Evolutionary conservation across 177 flowering plant genomes (phyloP).

Genomic region (Tripterygium wilfordii): DNA sequence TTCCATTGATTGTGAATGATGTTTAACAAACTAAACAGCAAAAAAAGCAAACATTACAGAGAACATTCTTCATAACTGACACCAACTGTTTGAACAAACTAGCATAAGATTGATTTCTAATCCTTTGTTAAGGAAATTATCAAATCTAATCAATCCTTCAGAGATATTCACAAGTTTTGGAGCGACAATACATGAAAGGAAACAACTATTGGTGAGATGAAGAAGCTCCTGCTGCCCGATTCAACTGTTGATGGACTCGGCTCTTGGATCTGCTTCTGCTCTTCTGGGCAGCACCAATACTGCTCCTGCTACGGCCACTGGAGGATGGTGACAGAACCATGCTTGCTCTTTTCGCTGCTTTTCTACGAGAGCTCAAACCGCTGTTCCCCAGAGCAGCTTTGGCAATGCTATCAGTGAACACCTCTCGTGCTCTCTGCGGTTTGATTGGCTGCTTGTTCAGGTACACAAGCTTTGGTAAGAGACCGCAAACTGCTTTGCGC

Average conservation of each 20-base stretch:
- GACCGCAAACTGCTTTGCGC: conserved; percentile 62
- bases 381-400: conserved; percentile 71
- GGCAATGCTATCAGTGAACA: conserved; percentile 50
- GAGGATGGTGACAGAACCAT: conserved; percentile 24
- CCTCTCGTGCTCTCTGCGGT: conserved; percentile 69
- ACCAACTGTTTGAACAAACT: too few relatives aligned
- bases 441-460: conserved; percentile 86
- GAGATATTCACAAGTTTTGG: too few relatives aligned
- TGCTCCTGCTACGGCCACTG: conserved; percentile 39
- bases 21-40: too few relatives aligned
- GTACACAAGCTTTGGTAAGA: conserved; percentile 77
- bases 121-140: too few relatives aligned
- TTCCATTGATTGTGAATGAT: too few relatives aligned
- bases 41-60: too few relatives aligned
- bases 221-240: conserved; percentile 19
- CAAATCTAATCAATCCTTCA: too few relatives aligned
- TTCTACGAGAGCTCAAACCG: conserved; percentile 37
- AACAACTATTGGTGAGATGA: conserved; percentile 20
- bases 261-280: conserved; percentile 39
- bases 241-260: conserved; percentile 21
- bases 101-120: too few relatives aligned
- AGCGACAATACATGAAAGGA: too few relatives aligned
- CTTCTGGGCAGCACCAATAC: conserved; percentile 23
- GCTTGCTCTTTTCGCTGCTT: conserved; percentile 27
- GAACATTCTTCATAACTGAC: too few relatives aligned